Percentiles rank a stretch among this genome's conserved stretches.
These are phyloP conservation scores for Amauroascus verrucosus DNA, from an alignment of 2,329 filamentous ascomycete species.

Conservation along the genomic window DNA sequence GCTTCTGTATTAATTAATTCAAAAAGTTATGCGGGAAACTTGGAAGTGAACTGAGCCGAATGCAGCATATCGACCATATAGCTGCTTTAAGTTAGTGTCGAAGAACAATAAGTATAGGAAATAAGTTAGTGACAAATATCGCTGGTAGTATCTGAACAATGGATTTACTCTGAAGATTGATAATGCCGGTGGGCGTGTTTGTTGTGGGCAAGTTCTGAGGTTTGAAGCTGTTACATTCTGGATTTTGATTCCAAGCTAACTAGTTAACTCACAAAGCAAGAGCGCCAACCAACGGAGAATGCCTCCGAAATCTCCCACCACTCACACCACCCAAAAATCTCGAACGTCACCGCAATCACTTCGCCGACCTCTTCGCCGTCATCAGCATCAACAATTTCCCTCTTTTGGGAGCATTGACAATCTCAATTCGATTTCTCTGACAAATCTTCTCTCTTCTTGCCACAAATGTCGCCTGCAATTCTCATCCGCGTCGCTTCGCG, in stretches of 20 bases:
- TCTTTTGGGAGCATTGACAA: not conserved
- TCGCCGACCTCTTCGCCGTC: constrained; percentile 5
- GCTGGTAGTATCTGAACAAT: not conserved
- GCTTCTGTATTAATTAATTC: no score
- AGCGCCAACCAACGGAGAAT: not conserved
- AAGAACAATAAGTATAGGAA: not conserved
- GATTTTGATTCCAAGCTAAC: constrained; percentile 7
- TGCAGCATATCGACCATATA: no score
- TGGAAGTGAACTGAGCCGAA: no score
- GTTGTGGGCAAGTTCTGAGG: not conserved
- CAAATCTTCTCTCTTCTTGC: constrained; percentile 7
- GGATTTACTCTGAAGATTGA: not conserved
- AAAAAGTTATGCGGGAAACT: no score
- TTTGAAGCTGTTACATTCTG: not conserved
- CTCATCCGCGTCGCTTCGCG: constrained; percentile 63
- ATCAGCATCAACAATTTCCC: constrained; percentile 3
- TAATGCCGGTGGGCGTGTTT: no score
- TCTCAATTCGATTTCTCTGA: not conserved
- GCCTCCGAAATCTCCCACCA: constrained; percentile 14
- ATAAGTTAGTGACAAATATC: no score
- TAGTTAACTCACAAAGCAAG: no score
- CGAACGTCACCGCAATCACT: constrained; percentile 9
- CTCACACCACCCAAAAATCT: constrained; percentile 14
- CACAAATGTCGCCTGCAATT: constrained; percentile 54
- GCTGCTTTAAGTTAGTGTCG: no score